Evolutionary conservation across 805 yeast species (phyloP), one percentile per base, ranked within the genome.

Genomic region (Nakazawaea populi): DNA sequence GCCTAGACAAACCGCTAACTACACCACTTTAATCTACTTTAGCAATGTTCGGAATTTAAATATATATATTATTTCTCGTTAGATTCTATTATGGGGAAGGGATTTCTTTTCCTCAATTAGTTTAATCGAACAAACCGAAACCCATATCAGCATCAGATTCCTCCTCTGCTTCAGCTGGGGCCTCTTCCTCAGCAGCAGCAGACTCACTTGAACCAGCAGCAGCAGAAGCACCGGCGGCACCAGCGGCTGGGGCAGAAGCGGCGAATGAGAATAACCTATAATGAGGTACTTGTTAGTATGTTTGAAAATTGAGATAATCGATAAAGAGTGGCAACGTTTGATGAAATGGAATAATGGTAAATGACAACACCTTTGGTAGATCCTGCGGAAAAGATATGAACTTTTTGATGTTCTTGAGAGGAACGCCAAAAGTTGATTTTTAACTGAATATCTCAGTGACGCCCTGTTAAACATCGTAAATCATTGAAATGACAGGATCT

Each of bases 61-160:
- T 34, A 34, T 18, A 34, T 34, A 10, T 34, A 34, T 34, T 34
- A 34, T 10, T 34, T 34, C 12, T 34, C 14, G 12, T 42, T 27
- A 27, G 27, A 42, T 11, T 42, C 29, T 38, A 40, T 28, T 24
- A 18, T 18, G 24, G n/a, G 10, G 10, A 38, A 11, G 18, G 3
- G 34, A 8, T n/a, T 34, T 34, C 14, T 38, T 34, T 12, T 18
- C n/a, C 14, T 18, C 11, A 29, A 52, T 51, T 48, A 48, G 61
- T 60, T 72, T 88, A 88, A 77, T 87, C 96, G 82, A 89, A 89
- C 74, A 89, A 83, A 76, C 91, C 92, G 88, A 86, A 83, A 70
- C 96, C 96, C 96, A 89, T 88, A 76, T 87, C 96, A 71, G 83
- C 90, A 69, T 82, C 86, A 57, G 80, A 77, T 68, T 76, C 77